Percentiles rank a stretch among this genome's conserved stretches.
These are phyloP conservation scores for Oleoguttula mirabilis DNA, from an alignment of 495 filamentous ascomycete species.

Conservation along the genomic window DNA sequence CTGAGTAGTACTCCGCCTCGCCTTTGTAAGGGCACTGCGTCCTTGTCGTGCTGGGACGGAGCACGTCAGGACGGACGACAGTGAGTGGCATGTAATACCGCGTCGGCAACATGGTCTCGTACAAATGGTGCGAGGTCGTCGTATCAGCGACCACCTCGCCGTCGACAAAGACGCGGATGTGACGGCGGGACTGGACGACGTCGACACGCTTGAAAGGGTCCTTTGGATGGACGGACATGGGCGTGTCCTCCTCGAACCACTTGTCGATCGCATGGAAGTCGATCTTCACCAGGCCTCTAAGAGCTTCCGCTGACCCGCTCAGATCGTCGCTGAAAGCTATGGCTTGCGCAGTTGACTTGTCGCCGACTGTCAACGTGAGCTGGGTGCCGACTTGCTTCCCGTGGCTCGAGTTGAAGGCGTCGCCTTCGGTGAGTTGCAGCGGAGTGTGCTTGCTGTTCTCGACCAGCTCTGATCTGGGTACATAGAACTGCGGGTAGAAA, in stretches of 20 bases:
- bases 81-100: conserved; percentile 43
- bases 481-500: conserved; percentile 28
- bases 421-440: conserved; percentile 2
- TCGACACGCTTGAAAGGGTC: conserved; percentile 50
- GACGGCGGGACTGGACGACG: conserved; percentile 37
- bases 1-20: conserved; percentile 40
- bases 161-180: conserved; percentile 37
- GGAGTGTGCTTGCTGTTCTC: background rate
- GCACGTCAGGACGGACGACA: conserved; percentile 28
- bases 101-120: conserved; percentile 40
- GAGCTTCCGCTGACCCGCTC: conserved; percentile 8
- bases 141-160: conserved; percentile 37
- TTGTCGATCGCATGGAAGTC: conserved; percentile 25
- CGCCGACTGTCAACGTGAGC: conserved; percentile 3
- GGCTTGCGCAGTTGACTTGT: conserved; percentile 5
- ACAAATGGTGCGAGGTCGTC: conserved; percentile 30
- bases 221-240: conserved; percentile 46
- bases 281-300: conserved; percentile 27
- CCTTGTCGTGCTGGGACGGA: conserved; percentile 33
- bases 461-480: conserved; percentile 16
- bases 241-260: conserved; percentile 51
- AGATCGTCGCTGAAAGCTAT: conserved; percentile 11
- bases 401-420: conserved; percentile 6
- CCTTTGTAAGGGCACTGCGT: conserved; percentile 49
- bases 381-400: conserved; percentile 10